These are phyloP conservation scores for Persicaria tinctoria DNA, from an alignment of 148 eudicot genomes.

Conservation along the genomic window DNA sequence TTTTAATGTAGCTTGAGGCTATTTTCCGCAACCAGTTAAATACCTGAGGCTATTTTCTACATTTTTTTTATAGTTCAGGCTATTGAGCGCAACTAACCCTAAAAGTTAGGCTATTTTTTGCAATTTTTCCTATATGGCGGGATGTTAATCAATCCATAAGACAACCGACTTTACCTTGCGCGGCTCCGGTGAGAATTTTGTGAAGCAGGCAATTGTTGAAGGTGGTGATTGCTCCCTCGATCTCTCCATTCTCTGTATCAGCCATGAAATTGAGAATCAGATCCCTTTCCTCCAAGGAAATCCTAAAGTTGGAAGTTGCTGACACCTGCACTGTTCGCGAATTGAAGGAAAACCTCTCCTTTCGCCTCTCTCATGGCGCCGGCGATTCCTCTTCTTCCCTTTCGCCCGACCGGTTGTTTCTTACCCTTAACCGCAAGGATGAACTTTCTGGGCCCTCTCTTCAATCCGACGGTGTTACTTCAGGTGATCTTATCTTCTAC, in stretches of 20 bases:
- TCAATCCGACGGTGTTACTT: constrained; percentile 52
- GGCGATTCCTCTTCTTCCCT: constrained; percentile 31
- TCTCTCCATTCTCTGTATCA: background rate
- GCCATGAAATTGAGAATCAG: constrained; percentile 64
- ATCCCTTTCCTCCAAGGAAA: constrained; percentile 53
- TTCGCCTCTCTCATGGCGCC: constrained; percentile 20
- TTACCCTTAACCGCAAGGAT: constrained; percentile 74
- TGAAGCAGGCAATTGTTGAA: no score
- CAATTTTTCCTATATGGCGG: no score
- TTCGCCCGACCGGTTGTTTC: constrained; percentile 19
- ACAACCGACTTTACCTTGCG: no score
- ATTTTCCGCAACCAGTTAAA: no score
- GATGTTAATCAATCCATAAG: no score
- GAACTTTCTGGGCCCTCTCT: constrained; percentile 46
- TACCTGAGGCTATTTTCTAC: no score
- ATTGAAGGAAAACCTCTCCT: constrained; percentile 33
- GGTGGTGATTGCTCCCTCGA: no score
- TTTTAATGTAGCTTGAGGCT: no score
- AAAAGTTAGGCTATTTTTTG: no score
- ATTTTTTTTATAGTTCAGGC: no score
- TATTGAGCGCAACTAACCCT: no score
- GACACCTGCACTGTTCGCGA: constrained; percentile 37
- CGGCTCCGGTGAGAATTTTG: no score
- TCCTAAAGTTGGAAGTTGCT: constrained; percentile 48
- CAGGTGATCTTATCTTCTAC: constrained; percentile 75